Evolutionary conservation across 192 early-diverging fungal genomes (phyloP).

Genomic region (Umbelopsis isabellina): DNA sequence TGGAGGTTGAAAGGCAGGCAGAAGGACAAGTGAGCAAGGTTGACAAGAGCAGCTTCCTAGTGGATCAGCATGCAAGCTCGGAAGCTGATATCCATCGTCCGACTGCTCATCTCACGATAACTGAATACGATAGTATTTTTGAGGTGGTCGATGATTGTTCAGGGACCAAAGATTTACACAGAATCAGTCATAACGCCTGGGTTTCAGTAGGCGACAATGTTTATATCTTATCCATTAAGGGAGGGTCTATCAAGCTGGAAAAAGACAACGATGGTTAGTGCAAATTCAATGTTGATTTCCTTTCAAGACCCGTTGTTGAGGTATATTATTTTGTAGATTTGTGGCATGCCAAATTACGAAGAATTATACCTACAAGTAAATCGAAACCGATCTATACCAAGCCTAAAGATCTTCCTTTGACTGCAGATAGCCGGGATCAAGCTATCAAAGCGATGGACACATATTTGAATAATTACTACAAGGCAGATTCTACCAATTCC

Average conservation of each 20-base stretch:
- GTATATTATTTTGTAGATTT: constrained; percentile 31
- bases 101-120: constrained; percentile 42
- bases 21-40: not conserved
- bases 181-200: constrained; percentile 46
- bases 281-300: not conserved
- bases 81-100: not conserved
- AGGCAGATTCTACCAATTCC: constrained; percentile 20
- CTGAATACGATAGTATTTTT: constrained; percentile 55
- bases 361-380: not conserved
- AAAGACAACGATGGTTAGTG: constrained; percentile 30
- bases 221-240: constrained; percentile 38
- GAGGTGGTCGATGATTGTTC: constrained; percentile 48
- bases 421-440: constrained; percentile 51
- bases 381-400: not conserved
- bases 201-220: constrained; percentile 42
- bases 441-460: constrained; percentile 71
- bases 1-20: constrained; percentile 28
- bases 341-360: constrained; percentile 23
- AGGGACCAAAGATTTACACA: constrained; percentile 26
- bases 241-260: constrained; percentile 36
- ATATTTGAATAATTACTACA: constrained; percentile 41
- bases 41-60: not conserved
- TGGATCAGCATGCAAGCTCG: not conserved
- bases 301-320: not conserved
- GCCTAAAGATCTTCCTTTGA: constrained; percentile 37